Evolutionary conservation across 192 early-diverging fungal genomes (phyloP), one percentile per base, ranked within the genome.

Genomic region (Cladochytrium replicatum): DNA sequence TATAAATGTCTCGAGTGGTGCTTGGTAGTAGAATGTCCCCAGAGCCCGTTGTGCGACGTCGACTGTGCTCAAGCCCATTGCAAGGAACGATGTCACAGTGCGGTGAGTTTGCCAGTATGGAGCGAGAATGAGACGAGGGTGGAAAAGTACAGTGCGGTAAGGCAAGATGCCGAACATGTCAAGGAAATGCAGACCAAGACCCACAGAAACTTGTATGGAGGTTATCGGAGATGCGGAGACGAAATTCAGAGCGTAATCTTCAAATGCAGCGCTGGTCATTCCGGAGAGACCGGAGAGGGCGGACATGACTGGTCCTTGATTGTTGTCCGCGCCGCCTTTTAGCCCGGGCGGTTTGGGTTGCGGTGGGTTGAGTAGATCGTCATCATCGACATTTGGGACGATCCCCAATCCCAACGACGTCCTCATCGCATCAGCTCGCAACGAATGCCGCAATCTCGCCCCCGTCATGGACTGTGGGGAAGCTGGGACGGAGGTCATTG

Each of bases 61-160:
- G 43, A 48, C 17, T 44, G 52, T n/a, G n/a, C n/a, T n/a, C n/a
- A n/a, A n/a, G 19, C 52, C 52, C 13, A 54, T 42, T 19, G 46
- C 52, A 30, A 26, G 23, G 24, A 54, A 29, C 6, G 52, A 54
- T 4, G 15, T 13, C 4, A 44, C 43, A 3, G 46, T 30, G 9
- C 52, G 43, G 52, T 54, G 28, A 15, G 46, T 42, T 24, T 54
- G 52, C 3, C 13, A 54, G 13, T 42, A 42, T 9, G 52, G 52
- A 17, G 43, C 24, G 13, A 54, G 43, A 15, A 44, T 44, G n/a
- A 54, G 52, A 5, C 52, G 42, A 21, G 52, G 52, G 31, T 54
- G 52, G 52, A 54, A 54, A 32, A 8, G n/a, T 8, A 9, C 8
- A 17, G 52, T 24, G 9, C 52, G 52, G 0, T 46, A 32, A 2